Percentiles rank a stretch among this genome's conserved stretches.
Evolutionary conservation across 1,139 yeast genomes (phyloP).

Genomic region (Lodderomyces theae): DNA sequence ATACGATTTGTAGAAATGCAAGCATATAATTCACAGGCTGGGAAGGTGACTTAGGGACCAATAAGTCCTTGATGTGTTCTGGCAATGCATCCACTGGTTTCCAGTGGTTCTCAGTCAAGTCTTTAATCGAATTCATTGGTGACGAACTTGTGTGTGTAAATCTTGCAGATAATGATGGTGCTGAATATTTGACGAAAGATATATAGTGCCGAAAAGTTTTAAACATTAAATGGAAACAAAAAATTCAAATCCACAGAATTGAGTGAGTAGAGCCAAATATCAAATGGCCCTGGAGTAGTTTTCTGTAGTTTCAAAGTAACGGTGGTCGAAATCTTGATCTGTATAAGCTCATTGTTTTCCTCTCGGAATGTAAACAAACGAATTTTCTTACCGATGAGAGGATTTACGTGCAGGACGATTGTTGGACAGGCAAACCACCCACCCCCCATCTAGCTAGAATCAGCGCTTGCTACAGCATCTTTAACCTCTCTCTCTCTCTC

Average conservation of each 20-base stretch:
- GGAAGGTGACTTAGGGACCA: conserved; percentile 24
- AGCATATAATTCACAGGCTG: conserved; percentile 48
- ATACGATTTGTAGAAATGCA: conserved; percentile 74
- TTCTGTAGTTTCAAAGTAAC: too few relatives aligned
- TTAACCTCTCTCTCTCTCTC: too few relatives aligned
- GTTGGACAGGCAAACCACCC: too few relatives aligned
- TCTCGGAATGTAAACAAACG: not conserved
- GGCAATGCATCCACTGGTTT: conserved; percentile 62
- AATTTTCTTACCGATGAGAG: too few relatives aligned
- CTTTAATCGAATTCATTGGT: conserved; percentile 14
- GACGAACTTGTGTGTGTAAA: not conserved
- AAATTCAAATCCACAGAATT: too few relatives aligned
- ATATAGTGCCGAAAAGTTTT: not conserved
- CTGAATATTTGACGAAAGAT: not conserved
- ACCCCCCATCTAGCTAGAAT: too few relatives aligned
- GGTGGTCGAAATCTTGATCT: not conserved
- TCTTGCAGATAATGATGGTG: not conserved
- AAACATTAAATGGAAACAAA: not conserved
- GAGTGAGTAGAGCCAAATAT: too few relatives aligned
- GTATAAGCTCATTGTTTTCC: not conserved
- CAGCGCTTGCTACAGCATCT: too few relatives aligned
- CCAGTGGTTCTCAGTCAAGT: conserved; percentile 39
- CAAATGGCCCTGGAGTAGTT: too few relatives aligned
- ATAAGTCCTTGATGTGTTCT: conserved; percentile 40
- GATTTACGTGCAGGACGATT: too few relatives aligned